Percentiles rank a stretch among this genome's conserved stretches.
Conservation (phyloP, 2,329 filamentous ascomycete genomes). For the Gaeumannomyces sp. region DNA sequence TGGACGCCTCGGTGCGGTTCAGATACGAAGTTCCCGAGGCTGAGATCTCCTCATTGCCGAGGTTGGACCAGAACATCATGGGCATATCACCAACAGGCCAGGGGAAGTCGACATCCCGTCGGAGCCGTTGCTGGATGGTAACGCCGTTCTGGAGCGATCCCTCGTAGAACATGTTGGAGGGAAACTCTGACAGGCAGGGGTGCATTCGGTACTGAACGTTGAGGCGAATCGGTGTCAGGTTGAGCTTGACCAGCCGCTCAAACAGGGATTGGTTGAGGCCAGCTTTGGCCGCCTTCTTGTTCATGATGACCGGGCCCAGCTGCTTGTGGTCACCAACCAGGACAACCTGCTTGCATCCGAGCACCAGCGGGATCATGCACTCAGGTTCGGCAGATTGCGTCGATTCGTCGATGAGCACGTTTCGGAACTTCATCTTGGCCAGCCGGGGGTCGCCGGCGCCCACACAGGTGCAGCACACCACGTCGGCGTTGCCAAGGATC, state of each 20-base stretch:
- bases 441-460: slow-evolving; percentile 93
- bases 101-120: slow-evolving; percentile 93
- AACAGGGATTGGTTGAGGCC: slow-evolving; percentile 98
- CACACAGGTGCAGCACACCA: slow-evolving; percentile 98
- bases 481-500: slow-evolving; percentile 90
- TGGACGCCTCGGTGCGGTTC: slow-evolving; percentile 93
- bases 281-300: slow-evolving; percentile 98
- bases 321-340: slow-evolving; percentile 98
- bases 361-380: slow-evolving; percentile 95
- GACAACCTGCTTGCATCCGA: slow-evolving; percentile 98
- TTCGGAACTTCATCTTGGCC: slow-evolving; percentile 96
- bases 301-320: slow-evolving; percentile 98
- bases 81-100: slow-evolving; percentile 92
- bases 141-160: slow-evolving; percentile 95
- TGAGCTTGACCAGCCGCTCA: slow-evolving; percentile 89
- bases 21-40: slow-evolving; percentile 97
- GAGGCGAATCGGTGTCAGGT: slow-evolving; percentile 81
- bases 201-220: slow-evolving; percentile 99
- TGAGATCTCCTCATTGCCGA: slow-evolving; percentile 96
- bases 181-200: slow-evolving; percentile 92
- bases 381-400: slow-evolving; percentile 97
- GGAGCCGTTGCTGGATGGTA: slow-evolving; percentile 78
- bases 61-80: slow-evolving; percentile 99
- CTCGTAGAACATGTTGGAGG: slow-evolving; percentile 99
- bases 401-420: slow-evolving; percentile 95